phyloP scores from a whole-genome alignment of 805 yeast genomes.

The Candida nonsorbophila region DNA sequence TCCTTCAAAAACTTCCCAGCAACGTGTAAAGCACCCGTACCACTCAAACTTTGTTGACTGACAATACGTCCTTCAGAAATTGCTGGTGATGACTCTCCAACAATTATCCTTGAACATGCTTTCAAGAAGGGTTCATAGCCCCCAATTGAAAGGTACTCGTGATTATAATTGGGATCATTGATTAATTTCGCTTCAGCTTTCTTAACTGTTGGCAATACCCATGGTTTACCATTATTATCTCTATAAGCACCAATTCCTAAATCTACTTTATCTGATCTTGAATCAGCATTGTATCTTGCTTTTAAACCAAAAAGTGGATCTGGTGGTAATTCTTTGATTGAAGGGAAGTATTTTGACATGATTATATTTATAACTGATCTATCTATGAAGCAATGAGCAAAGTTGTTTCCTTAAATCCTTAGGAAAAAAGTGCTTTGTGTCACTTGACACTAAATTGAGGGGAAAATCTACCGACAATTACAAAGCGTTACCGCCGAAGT shows the following conservation, averaged over 20 bases:
- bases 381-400: too few species aligned
- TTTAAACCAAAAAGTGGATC: constrained; percentile 85
- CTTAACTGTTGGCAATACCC: constrained; percentile 65
- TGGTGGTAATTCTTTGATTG: constrained; percentile 64
- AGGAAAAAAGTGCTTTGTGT: too few species aligned
- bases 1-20: constrained; percentile 67
- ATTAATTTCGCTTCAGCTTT: constrained; percentile 64
- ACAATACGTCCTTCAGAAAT: constrained; percentile 44
- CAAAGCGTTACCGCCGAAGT: too few species aligned
- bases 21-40: constrained; percentile 88
- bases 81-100: constrained; percentile 57
- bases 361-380: too few species aligned
- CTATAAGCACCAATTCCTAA: constrained; percentile 81
- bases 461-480: too few species aligned
- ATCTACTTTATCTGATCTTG: constrained; percentile 68
- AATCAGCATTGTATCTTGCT: constrained; percentile 56
- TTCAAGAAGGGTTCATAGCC: constrained; percentile 66
- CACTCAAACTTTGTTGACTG: constrained; percentile 74
- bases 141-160: constrained; percentile 81
- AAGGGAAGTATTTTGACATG: constrained; percentile 39
- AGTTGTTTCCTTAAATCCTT: too few species aligned
- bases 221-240: constrained; percentile 64
- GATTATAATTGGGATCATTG: constrained; percentile 59
- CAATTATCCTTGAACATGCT: constrained; percentile 68
- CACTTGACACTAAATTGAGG: too few species aligned